Conservation (phyloP, 2,329 filamentous ascomycete species). For the Monosporascus sp. region DNA sequence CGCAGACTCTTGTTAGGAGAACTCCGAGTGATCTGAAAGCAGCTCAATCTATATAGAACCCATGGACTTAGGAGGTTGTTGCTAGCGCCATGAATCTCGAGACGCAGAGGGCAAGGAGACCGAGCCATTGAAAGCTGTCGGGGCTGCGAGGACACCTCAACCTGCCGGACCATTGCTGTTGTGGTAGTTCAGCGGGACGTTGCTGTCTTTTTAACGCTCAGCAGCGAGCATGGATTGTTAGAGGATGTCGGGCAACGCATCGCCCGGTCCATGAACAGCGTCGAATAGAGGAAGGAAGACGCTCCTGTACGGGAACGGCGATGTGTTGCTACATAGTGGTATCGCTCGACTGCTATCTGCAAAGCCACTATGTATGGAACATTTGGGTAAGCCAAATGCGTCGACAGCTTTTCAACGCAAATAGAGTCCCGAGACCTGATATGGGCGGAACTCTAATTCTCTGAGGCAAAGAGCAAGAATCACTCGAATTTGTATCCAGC, state of each 20-base stretch:
- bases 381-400: neutral
- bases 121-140: neutral
- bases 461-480: too few species aligned
- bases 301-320: too few species aligned
- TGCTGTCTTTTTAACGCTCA: neutral
- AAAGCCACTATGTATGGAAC: too few species aligned
- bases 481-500: too few species aligned
- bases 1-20: slow-evolving; percentile 80
- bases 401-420: neutral
- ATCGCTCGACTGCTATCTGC: too few species aligned
- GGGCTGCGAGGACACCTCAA: neutral
- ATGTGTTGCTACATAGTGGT: too few species aligned
- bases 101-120: neutral
- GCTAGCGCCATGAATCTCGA: neutral
- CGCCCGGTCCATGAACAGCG: neutral
- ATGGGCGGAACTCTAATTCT: too few species aligned
- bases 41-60: neutral
- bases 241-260: neutral
- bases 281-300: too few species aligned
- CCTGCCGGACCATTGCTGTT: neutral
- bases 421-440: too few species aligned
- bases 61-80: neutral
- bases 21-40: slow-evolving; percentile 49
- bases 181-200: neutral
- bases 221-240: neutral